Evolutionary conservation across 139 green algal species (phyloP).

Genomic region (Tetradesmus lagerheimii): DNA sequence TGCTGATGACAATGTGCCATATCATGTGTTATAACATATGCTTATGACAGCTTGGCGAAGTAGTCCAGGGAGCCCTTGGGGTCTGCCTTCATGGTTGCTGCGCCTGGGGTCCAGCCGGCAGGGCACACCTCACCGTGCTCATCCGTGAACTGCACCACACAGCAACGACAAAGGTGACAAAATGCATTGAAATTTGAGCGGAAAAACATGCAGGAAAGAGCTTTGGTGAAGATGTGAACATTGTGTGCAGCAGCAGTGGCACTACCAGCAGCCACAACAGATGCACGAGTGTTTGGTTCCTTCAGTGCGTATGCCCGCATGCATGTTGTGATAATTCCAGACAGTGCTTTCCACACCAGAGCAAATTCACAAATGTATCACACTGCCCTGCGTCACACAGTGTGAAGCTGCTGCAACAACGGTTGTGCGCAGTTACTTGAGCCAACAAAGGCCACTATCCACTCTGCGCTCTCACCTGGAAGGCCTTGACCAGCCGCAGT

Average conservation of each 20-base stretch:
- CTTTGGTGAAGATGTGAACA: too few relatives aligned
- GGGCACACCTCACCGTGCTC: conserved; percentile 91
- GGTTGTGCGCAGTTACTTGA: too few relatives aligned
- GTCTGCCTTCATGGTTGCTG: conserved; percentile 85
- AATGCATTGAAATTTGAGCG: too few relatives aligned
- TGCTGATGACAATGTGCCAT: not conserved
- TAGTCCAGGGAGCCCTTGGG: conserved; percentile 64
- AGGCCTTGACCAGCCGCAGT: conserved; percentile 90
- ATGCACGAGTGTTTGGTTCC: not conserved
- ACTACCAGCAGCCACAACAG: not conserved
- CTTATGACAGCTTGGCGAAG: conserved; percentile 20
- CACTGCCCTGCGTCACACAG: too few relatives aligned
- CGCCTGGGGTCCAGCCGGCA: conserved; percentile 84
- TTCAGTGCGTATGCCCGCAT: too few relatives aligned
- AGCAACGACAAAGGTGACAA: not conserved
- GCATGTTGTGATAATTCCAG: too few relatives aligned
- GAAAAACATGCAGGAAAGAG: too few relatives aligned
- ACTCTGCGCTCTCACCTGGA: conserved; percentile 74
- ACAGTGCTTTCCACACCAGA: too few relatives aligned
- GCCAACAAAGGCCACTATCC: too few relatives aligned
- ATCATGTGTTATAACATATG: not conserved
- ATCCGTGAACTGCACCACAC: conserved; percentile 76
- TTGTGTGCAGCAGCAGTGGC: not conserved
- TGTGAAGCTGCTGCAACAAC: too few relatives aligned
- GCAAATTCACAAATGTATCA: too few relatives aligned